Conservation (phyloP, 257 asterid genomes). For the Vinca minor region DNA sequence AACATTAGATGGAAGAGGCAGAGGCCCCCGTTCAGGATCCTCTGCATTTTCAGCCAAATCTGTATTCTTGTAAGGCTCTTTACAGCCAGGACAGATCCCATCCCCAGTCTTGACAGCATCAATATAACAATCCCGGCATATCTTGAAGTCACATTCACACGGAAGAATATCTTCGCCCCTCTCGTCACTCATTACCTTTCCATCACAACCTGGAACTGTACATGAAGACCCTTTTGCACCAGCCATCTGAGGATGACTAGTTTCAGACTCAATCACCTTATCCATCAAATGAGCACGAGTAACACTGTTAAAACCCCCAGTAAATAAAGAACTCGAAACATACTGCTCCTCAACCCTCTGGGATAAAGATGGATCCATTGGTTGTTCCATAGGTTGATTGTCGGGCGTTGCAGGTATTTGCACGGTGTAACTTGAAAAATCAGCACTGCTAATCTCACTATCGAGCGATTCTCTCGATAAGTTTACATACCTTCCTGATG, state of each 20-base stretch:
- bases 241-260: conserved; percentile 29
- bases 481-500: conserved; percentile 24
- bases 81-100: conserved; percentile 29
- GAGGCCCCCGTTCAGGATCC: conserved; percentile 37
- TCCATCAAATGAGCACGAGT: conserved; percentile 32
- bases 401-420: conserved; percentile 32
- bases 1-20: conserved; percentile 50
- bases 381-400: conserved; percentile 29
- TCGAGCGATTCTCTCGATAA: conserved; percentile 22
- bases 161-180: conserved; percentile 28
- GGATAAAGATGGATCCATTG: conserved; percentile 22
- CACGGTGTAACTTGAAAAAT: conserved; percentile 22
- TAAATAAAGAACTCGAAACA: conserved; percentile 27
- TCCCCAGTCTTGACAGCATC: conserved; percentile 26
- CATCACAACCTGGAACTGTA: conserved; percentile 24
- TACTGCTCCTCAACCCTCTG: conserved; percentile 29
- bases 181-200: conserved; percentile 26
- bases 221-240: conserved; percentile 29
- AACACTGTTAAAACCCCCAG: conserved; percentile 27
- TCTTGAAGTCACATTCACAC: conserved; percentile 30
- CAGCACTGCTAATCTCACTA: conserved; percentile 18
- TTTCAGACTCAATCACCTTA: conserved; percentile 26
- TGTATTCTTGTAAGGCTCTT: conserved; percentile 22
- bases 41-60: conserved; percentile 21
- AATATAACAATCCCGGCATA: conserved; percentile 25